Conservation (phyloP, 176 grass and related monocot genomes). For the Aegilops speltoides region DNA sequence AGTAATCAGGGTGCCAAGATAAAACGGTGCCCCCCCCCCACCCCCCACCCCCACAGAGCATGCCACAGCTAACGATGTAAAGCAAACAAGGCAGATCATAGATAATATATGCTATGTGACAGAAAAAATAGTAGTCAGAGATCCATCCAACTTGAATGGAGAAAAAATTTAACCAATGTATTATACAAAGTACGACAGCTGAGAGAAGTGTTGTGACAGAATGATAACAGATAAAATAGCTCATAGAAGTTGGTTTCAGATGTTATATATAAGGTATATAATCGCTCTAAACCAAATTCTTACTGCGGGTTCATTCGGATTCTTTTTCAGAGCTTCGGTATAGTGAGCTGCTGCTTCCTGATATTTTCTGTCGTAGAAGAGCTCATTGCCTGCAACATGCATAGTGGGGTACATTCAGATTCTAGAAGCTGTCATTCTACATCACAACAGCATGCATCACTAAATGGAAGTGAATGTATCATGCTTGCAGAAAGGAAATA, state of each 20-base stretch:
- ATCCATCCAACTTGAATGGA: neutral
- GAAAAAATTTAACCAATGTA: neutral
- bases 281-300: neutral
- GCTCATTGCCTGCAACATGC: slow-evolving; percentile 45
- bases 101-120: neutral
- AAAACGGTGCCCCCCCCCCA: too few species aligned
- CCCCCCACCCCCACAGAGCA: neutral
- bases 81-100: neutral
- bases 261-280: neutral
- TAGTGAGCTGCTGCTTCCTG: slow-evolving; percentile 52
- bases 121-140: neutral
- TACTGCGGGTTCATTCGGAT: slow-evolving; percentile 53
- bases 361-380: slow-evolving; percentile 47
- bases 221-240: neutral
- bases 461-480: neutral
- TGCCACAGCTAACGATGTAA: neutral
- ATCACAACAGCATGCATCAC: neutral
- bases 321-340: slow-evolving; percentile 37
- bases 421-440: neutral
- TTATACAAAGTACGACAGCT: neutral
- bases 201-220: neutral
- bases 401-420: neutral
- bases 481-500: slow-evolving; percentile 10
- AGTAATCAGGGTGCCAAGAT: too few species aligned
- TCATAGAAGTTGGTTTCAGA: neutral